Percentiles rank a stretch among this genome's conserved stretches.
These are phyloP conservation scores for Clitopilus hobsonii DNA, from an alignment of 768 basidiomycete genomes.

Conservation along the genomic window DNA sequence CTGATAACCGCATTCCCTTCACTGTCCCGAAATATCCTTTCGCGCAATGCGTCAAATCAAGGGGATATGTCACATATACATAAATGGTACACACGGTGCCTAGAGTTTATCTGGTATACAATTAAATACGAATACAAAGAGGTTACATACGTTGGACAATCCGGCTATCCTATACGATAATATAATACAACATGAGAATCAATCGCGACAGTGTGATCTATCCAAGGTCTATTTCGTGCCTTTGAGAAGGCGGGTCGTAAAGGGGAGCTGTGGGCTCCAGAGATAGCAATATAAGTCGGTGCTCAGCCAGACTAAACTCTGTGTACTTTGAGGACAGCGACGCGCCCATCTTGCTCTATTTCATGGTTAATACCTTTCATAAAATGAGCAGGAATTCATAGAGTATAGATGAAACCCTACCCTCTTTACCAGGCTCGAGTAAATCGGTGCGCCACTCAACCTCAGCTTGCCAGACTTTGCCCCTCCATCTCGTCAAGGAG, in stretches of 20 bases:
- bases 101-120: background rate
- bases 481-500: slow-evolving; percentile 55
- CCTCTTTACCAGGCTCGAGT: slow-evolving; percentile 62
- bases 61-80: background rate
- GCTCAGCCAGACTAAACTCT: background rate
- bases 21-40: no score
- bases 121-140: background rate
- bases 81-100: background rate
- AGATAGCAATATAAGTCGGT: background rate
- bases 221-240: background rate
- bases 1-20: no score
- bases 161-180: background rate
- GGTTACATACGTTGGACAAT: background rate
- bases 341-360: slow-evolving; percentile 74
- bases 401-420: slow-evolving; percentile 28
- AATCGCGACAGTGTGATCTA: background rate
- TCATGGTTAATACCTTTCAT: slow-evolving; percentile 70
- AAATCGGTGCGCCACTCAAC: slow-evolving; percentile 74
- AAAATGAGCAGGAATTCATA: background rate
- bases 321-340: slow-evolving; percentile 71
- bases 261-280: background rate
- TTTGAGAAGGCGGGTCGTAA: background rate
- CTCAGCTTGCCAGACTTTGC: slow-evolving; percentile 70
- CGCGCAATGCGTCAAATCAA: background rate
- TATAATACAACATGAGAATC: background rate